A percentile compares a stretch with the other conserved stretches of the same genome.
These are phyloP conservation scores for Chlorencoelia australis DNA, from an alignment of 2,329 filamentous ascomycete genomes.

Conservation along the genomic window DNA sequence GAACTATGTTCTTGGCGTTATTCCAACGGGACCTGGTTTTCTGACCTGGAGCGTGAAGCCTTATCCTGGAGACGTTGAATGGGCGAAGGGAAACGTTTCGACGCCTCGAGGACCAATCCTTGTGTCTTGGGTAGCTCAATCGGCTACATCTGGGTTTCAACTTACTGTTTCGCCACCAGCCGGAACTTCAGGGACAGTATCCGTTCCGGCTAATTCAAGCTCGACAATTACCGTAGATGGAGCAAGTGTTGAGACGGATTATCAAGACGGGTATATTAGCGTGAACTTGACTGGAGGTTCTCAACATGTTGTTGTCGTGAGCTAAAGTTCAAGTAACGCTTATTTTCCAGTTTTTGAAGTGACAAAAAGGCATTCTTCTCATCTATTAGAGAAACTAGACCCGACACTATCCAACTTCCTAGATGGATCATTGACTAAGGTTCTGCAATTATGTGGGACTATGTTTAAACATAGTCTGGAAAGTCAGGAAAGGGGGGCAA, in stretches of 20 bases:
- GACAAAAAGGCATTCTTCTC: too few relatives aligned
- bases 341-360: too few relatives aligned
- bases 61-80: conserved; percentile 28
- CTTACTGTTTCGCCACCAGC: conserved; percentile 27
- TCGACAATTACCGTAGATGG: conserved; percentile 14
- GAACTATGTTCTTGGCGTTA: conserved; percentile 38
- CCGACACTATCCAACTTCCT: too few relatives aligned
- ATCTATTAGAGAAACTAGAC: too few relatives aligned
- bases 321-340: too few relatives aligned
- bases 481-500: too few relatives aligned
- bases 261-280: conserved; percentile 6
- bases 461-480: too few relatives aligned
- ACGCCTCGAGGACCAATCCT: conserved; percentile 32
- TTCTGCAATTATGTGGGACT: too few relatives aligned
- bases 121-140: conserved; percentile 30
- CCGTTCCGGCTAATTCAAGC: conserved; percentile 15
- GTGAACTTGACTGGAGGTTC: conserved; percentile 2
- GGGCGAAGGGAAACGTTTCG: conserved; percentile 35
- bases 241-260: neutral
- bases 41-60: conserved; percentile 32
- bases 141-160: conserved; percentile 15
- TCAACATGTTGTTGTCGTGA: neutral
- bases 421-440: too few relatives aligned
- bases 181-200: conserved; percentile 16
- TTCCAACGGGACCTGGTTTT: conserved; percentile 36